Conservation (phyloP, 495 filamentous ascomycete species). For the Penicillium alfredii region DNA sequence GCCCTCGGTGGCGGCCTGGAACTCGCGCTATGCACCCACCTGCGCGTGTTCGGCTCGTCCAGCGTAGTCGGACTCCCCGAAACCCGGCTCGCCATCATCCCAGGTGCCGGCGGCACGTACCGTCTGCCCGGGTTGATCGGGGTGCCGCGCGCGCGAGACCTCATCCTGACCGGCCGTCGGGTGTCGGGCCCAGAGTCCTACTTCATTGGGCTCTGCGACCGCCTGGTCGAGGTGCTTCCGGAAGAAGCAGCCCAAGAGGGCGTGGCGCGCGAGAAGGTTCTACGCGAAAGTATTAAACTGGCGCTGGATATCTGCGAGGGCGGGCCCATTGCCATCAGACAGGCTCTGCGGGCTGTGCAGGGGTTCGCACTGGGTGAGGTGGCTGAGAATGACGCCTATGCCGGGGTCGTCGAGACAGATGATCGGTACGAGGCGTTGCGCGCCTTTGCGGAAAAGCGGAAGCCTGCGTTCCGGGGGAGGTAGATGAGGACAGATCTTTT, state of each 20-base stretch:
- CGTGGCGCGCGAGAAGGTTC: slow-evolving; percentile 55
- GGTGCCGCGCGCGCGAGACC: slow-evolving; percentile 64
- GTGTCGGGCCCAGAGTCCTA: slow-evolving; percentile 76
- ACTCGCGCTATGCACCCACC: slow-evolving; percentile 75
- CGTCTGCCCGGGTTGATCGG: slow-evolving; percentile 76
- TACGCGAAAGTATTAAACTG: slow-evolving; percentile 69
- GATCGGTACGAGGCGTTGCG: slow-evolving; percentile 80
- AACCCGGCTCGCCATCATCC: slow-evolving; percentile 85
- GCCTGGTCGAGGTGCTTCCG: slow-evolving; percentile 66
- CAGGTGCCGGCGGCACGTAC: slow-evolving; percentile 89
- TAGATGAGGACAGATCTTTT: slow-evolving; percentile 7
- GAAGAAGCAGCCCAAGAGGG: slow-evolving; percentile 49
- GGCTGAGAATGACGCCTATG: slow-evolving; percentile 73
- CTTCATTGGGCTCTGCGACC: slow-evolving; percentile 75
- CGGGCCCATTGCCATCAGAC: slow-evolving; percentile 70
- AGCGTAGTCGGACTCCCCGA: slow-evolving; percentile 80
- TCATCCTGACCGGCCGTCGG: slow-evolving; percentile 79
- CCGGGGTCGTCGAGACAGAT: slow-evolving; percentile 69
- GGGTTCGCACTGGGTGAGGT: slow-evolving; percentile 53
- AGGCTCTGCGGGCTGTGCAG: slow-evolving; percentile 64
- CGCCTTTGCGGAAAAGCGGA: slow-evolving; percentile 89
- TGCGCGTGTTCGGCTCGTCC: slow-evolving; percentile 73
- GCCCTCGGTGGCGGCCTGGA: slow-evolving; percentile 93
- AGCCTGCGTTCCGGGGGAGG: slow-evolving; percentile 70
- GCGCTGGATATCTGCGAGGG: slow-evolving; percentile 81